A percentile compares a stretch with the other conserved stretches of the same genome.
Evolutionary conservation across 2,329 filamentous ascomycete genomes (phyloP).

Genomic region (Beauveria sp.): DNA sequence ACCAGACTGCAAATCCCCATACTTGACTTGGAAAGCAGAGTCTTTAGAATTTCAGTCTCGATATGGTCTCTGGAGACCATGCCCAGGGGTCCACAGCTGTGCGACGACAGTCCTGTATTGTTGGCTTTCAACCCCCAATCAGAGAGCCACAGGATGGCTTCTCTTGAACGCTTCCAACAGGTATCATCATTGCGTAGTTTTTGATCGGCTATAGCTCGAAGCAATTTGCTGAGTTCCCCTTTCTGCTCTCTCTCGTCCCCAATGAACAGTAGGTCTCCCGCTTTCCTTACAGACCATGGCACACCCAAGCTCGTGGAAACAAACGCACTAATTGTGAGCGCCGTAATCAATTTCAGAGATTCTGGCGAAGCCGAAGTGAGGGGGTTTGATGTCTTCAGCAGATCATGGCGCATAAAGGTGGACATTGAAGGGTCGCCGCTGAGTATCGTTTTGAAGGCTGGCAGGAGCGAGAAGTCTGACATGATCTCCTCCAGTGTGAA

Average conservation of each 20-base stretch:
- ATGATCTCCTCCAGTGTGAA: slow-evolving; percentile 42
- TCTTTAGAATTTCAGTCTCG: slow-evolving; percentile 64
- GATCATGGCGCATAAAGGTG: slow-evolving; percentile 29
- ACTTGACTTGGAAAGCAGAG: slow-evolving; percentile 55
- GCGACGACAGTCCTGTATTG: slow-evolving; percentile 15
- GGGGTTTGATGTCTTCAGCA: slow-evolving; percentile 53
- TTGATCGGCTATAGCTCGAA: slow-evolving; percentile 43
- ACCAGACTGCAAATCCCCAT: slow-evolving; percentile 24
- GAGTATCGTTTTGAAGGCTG: slow-evolving; percentile 21
- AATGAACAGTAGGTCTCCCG: slow-evolving; percentile 57
- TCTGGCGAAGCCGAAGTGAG: slow-evolving; percentile 54
- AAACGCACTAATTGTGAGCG: slow-evolving; percentile 54
- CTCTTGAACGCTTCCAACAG: slow-evolving; percentile 54
- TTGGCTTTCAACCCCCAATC: slow-evolving; percentile 53
- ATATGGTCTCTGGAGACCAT: slow-evolving; percentile 52
- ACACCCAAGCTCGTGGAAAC: slow-evolving; percentile 45
- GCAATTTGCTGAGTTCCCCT: slow-evolving; percentile 48
- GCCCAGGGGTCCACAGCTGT: slow-evolving; percentile 54
- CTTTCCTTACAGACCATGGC: slow-evolving; percentile 43
- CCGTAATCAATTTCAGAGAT: slow-evolving; percentile 53
- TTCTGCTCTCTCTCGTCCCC: slow-evolving; percentile 59
- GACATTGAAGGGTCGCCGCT: slow-evolving; percentile 20
- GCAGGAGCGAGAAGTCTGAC: slow-evolving; percentile 33
- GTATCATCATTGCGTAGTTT: slow-evolving; percentile 53
- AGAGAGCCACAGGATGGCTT: slow-evolving; percentile 65